Base-by-base conservation (phyloP, 495 filamentous ascomycete genomes). In the Echria macrotheca region DNA sequence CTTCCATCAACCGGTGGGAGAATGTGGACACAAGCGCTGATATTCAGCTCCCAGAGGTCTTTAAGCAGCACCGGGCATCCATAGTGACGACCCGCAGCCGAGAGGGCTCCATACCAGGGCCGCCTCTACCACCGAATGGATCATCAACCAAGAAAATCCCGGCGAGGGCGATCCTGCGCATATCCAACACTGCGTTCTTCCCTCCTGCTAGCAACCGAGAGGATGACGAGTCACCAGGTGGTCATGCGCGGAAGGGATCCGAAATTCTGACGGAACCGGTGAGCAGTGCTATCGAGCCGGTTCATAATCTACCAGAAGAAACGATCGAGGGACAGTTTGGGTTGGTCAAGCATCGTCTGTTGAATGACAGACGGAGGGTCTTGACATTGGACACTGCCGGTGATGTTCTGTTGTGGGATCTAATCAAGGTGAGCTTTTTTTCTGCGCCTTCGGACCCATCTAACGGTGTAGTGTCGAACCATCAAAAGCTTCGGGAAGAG, bases 261-360 rank as follows among this genome's bases (percentile, higher is more conserved):
- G 82, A 85, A 50, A 66, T 78, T 7, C 58, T 81, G 22, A 50
- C 77, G n/a, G 86, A 88, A 18, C 63, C 75, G 47, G 79, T 79
- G 15, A 61, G 74, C 26, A 75, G 70, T 14, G 54, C 74, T 7
- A 73, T 82, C 11, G 70, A 84, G 42, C 87, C 89, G 5, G 75
- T 87, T 44, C 78, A 89, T 50, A 73, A 81, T n/a, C 63, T 87
- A 49, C 87, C 90, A 4, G 82, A 86, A 46, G 84, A 94, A 63
- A 85, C 89, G 2, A 91, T 97, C 40, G 89, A 96, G 65, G 94
- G 93, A 3, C 93, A 96, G 60, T 89, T 95, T 70, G 93, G 93
- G 5, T 66, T 98, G 49, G 90, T 97, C 55, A 98, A 96, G 65
- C 85, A 95, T 64, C 79, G 86, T 57, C 77, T 97, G 58, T 69